Conservation (phyloP, 306 rosid genomes). For the Quercus cerris region DNA sequence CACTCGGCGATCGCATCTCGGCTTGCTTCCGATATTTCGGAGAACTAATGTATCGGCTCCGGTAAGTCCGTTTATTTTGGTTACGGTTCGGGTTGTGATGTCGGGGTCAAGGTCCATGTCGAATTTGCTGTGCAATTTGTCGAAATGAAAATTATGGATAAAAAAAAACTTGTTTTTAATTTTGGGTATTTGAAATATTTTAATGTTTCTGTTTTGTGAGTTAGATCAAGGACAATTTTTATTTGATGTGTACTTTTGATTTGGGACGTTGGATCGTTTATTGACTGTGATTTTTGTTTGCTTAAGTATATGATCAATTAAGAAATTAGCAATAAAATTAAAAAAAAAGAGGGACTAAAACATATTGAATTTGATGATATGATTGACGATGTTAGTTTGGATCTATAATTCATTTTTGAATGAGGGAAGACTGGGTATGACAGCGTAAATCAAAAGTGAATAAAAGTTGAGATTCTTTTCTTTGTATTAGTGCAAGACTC, state of each 20-base stretch:
- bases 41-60: slow-evolving; percentile 15
- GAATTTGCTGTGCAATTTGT: slow-evolving; percentile 13
- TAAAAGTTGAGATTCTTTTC: no score
- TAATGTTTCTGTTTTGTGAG: not conserved
- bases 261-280: not conserved
- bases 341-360: no score
- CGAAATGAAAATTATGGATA: slow-evolving; percentile 10
- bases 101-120: not conserved
- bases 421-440: no score
- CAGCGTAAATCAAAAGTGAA: no score
- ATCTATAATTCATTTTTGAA: no score
- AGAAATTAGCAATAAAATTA: not conserved
- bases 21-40: slow-evolving; percentile 52
- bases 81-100: slow-evolving; percentile 4
- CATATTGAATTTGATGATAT: no score
- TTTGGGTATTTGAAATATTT: not conserved
- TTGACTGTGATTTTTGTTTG: not conserved
- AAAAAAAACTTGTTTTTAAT: not conserved
- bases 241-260: not conserved
- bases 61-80: slow-evolving; percentile 4
- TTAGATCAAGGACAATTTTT: not conserved
- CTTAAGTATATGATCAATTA: not conserved
- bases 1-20: slow-evolving; percentile 82
- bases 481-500: no score
- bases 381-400: no score